Percentiles rank a stretch among this genome's conserved stretches.
Conservation (phyloP, 768 basidiomycete species). For the Serendipita vermifera region DNA sequence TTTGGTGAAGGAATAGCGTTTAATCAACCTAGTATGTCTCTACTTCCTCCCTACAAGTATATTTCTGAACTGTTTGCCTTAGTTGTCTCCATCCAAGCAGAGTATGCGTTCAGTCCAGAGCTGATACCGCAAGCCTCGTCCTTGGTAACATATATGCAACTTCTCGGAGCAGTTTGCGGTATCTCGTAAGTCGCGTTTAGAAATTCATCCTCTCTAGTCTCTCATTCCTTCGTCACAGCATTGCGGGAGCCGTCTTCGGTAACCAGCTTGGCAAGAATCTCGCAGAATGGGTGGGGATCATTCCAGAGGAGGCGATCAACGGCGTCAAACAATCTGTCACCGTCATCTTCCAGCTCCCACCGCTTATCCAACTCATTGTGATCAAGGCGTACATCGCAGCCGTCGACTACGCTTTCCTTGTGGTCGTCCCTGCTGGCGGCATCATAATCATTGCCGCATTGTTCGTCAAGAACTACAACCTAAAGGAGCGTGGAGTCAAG, state of each 20-base stretch:
- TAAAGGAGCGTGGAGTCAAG: slow-evolving; percentile 18
- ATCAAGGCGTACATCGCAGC: slow-evolving; percentile 15
- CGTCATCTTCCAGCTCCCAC: slow-evolving; percentile 22
- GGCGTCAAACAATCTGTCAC: slow-evolving; percentile 19
- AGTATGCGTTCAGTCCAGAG: slow-evolving; percentile 22
- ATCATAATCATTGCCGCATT: slow-evolving; percentile 21
- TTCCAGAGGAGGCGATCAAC: slow-evolving; percentile 15
- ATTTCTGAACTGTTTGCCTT: not conserved
- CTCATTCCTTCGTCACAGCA: too few relatives aligned
- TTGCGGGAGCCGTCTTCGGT: slow-evolving; percentile 16
- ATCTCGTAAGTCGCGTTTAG: slow-evolving; percentile 13
- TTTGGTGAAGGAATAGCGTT: slow-evolving; percentile 23
- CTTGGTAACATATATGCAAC: slow-evolving; percentile 23
- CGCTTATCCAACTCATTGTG: slow-evolving; percentile 10
- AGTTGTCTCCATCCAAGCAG: slow-evolving; percentile 30
- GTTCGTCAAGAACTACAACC: slow-evolving; percentile 24
- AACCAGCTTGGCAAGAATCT: slow-evolving; percentile 24
- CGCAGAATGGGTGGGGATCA: slow-evolving; percentile 8
- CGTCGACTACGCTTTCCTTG: slow-evolving; percentile 22
- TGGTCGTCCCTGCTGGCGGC: slow-evolving; percentile 23
- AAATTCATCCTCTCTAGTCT: too few relatives aligned
- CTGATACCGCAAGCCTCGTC: slow-evolving; percentile 26
- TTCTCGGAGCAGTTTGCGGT: slow-evolving; percentile 21
- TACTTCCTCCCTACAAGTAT: not conserved
- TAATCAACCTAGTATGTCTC: slow-evolving; percentile 12